A percentile compares a stretch with the other conserved stretches of the same genome.
Conservation (phyloP, 2,329 filamentous ascomycete species). For the Fusarium circinatum region DNA sequence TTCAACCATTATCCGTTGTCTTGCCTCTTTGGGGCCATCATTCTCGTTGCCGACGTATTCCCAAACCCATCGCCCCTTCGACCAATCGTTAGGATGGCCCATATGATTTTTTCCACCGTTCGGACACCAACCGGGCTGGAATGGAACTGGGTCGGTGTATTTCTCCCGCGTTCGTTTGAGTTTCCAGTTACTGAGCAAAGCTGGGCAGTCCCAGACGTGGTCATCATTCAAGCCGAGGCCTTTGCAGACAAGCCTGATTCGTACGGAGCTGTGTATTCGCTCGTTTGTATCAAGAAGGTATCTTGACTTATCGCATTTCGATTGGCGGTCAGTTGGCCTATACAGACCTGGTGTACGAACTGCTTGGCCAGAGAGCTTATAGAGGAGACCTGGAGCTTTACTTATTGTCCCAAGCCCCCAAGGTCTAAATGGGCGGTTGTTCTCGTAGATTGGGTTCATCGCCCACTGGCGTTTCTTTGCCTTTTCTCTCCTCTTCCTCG, state of each 20-base stretch:
- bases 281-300: constrained; percentile 65
- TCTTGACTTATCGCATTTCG: constrained; percentile 47
- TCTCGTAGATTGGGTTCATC: constrained; percentile 57
- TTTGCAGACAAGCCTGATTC: constrained; percentile 61
- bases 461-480: constrained; percentile 53
- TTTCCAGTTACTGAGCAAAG: constrained; percentile 57
- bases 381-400: constrained; percentile 53
- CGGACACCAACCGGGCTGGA: constrained; percentile 48
- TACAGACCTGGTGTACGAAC: constrained; percentile 61
- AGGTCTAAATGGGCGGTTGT: constrained; percentile 59
- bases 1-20: constrained; percentile 59
- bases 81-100: constrained; percentile 39
- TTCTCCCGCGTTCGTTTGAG: constrained; percentile 49
- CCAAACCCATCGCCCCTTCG: constrained; percentile 62
- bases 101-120: constrained; percentile 36
- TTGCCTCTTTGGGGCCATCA: constrained; percentile 53
- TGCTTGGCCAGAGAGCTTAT: constrained; percentile 56
- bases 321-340: constrained; percentile 55
- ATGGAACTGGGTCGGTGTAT: constrained; percentile 51
- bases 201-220: constrained; percentile 57
- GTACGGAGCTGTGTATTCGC: constrained; percentile 64
- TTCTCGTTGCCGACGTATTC: constrained; percentile 59
- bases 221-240: constrained; percentile 62
- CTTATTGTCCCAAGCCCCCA: constrained; percentile 61
- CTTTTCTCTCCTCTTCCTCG: constrained; percentile 30